Base-by-base conservation (phyloP, 495 filamentous ascomycete genomes). In the Trypethelium eluteriae region DNA sequence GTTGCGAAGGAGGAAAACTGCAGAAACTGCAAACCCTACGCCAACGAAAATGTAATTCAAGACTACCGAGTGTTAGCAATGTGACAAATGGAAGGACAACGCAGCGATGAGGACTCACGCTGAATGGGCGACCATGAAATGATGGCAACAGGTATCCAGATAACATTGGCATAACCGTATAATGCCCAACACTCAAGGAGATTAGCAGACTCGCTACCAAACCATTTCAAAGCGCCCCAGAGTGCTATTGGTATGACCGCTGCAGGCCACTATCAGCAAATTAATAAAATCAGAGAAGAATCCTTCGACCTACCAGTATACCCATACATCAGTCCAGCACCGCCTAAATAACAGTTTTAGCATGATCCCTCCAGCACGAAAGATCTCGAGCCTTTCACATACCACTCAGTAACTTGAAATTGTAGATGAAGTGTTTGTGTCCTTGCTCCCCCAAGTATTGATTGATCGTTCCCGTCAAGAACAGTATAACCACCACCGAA, bases 11-110 rank as follows among this genome's bases (percentile, higher is more conserved):
- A 98, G 78, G 80, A 98, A 98, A 62, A 88, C 84, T 9, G 89
- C 91, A 16, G 88, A 92, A 71, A 93, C 78, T 7, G 83, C 91
- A 78, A 97, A 98, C 35, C 94, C 94, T 53, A 97, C 81, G 41
- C 82, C 90, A 7, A 96, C 92, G 79, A 98, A 96, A 47, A 93
- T 84, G 82, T 89, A 98, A 80, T 98, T 98, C 63, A 98, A 83
- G 64, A 90, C 78, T 80, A 46, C 16, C 5, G 32, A 4, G 6
- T 7, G 46, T 71, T 49, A 71, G 67, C 39, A 57, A 34, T 16
- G 4, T 25, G 14, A 25, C 34, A 38, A 36, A 2, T 63, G 11
- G n/a, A 61, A 25, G 35, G 9, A 25, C 18, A 25, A 62, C 38
- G 38, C 25, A 47, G 38, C n/a, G 34, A 18, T 16, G 3, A 35